Evolutionary conservation across 345 rosid genomes (phyloP).

Genomic region (Geranium rotundifolium): DNA sequence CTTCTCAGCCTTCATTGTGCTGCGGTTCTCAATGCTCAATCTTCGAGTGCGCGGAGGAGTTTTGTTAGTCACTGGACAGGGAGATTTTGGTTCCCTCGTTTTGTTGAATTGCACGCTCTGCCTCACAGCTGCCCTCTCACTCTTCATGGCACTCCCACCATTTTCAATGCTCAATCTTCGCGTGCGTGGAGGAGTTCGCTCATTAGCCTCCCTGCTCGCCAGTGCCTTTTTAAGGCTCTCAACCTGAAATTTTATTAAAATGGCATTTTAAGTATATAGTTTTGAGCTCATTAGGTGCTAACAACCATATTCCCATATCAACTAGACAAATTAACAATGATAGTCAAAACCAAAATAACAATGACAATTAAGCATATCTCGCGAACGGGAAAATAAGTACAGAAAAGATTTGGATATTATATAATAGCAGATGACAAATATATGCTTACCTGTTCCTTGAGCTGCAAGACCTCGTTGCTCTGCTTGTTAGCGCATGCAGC

Average conservation of each 20-base stretch:
- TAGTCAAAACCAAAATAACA: too few relatives aligned
- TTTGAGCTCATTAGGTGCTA: too few relatives aligned
- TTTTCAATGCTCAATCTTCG: constrained; percentile 58
- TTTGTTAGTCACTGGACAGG: constrained; percentile 26
- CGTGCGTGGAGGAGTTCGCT: constrained; percentile 58
- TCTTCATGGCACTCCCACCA: constrained; percentile 30
- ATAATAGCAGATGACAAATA: neutral
- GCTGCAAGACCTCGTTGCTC: constrained; percentile 65
- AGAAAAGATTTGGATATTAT: neutral
- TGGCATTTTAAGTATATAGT: too few relatives aligned
- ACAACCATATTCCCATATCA: too few relatives aligned
- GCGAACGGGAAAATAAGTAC: neutral
- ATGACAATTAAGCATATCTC: too few relatives aligned
- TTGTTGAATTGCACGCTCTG: constrained; percentile 19
- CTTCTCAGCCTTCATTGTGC: constrained; percentile 31
- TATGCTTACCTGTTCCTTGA: constrained; percentile 58
- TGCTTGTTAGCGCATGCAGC: constrained; percentile 73
- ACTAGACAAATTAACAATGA: too few relatives aligned
- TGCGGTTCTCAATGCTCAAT: constrained; percentile 47
- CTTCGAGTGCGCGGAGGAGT: constrained; percentile 71
- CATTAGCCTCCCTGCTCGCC: constrained; percentile 43
- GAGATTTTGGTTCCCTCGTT: constrained; percentile 37
- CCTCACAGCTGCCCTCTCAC: constrained; percentile 13
- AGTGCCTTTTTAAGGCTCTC: constrained; percentile 75
- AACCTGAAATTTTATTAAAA: constrained; percentile 33